Evolutionary conservation across 2,329 filamentous ascomycete genomes (phyloP).

Genomic region (Pseudonectria buxi): DNA sequence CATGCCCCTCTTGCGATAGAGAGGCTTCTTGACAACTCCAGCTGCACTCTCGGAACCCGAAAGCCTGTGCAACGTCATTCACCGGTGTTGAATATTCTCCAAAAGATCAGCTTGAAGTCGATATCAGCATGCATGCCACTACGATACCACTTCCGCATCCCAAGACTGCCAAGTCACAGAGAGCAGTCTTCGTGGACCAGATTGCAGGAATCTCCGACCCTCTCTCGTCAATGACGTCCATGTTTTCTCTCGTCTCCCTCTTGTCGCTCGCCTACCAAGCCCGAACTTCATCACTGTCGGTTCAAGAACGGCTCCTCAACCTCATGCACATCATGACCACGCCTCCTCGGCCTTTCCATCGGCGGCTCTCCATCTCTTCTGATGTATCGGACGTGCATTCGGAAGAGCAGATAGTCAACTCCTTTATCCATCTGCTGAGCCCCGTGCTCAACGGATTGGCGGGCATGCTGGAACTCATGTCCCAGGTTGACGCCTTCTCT

Average conservation of each 20-base stretch:
- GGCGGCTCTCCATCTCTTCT: not conserved
- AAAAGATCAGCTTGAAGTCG: no score
- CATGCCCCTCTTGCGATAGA: no score
- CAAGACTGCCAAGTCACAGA: conserved; percentile 10
- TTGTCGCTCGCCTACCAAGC: conserved; percentile 27
- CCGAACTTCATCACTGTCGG: conserved; percentile 17
- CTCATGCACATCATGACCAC: conserved; percentile 28
- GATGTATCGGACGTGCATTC: conserved; percentile 10
- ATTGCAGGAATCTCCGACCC: conserved; percentile 25
- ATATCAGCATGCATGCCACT: conserved; percentile 12
- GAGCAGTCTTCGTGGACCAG: conserved; percentile 20
- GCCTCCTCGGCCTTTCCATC: conserved; percentile 8
- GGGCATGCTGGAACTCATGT: conserved; percentile 26
- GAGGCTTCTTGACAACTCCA: no score
- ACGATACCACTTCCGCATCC: conserved; percentile 16
- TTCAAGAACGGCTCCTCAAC: conserved; percentile 26
- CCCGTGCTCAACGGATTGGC: conserved; percentile 30
- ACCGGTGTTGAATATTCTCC: no score
- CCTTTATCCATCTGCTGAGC: conserved; percentile 25
- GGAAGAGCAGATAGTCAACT: conserved; percentile 23
- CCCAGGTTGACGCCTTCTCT: conserved; percentile 25
- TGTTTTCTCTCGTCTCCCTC: conserved; percentile 28
- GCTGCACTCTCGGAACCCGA: no score
- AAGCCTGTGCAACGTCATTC: no score
- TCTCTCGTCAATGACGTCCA: conserved; percentile 24